Conservation (phyloP, 2,329 filamentous ascomycete genomes). For the Xylaria sp. region DNA sequence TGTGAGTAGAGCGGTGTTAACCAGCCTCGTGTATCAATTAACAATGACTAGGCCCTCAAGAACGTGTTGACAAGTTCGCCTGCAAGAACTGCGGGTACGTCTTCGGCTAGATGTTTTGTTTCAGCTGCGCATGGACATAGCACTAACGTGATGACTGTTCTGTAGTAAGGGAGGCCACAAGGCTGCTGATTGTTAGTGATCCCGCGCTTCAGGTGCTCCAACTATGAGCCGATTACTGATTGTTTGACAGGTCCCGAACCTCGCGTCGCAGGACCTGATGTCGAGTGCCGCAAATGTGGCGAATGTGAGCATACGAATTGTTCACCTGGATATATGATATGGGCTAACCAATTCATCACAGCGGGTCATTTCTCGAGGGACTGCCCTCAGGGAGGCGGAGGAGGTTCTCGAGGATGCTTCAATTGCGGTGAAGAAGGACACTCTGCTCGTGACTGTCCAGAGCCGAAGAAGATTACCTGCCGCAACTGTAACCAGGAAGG, state of each 20-base stretch:
- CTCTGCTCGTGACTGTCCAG: constrained; percentile 56
- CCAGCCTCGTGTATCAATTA: constrained; percentile 18
- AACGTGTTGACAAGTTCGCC: constrained; percentile 66
- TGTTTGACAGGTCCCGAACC: constrained; percentile 53
- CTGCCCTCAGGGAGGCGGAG: constrained; percentile 65
- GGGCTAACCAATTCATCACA: constrained; percentile 40
- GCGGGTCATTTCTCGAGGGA: constrained; percentile 67
- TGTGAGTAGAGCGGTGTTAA: constrained; percentile 55
- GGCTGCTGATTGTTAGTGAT: constrained; percentile 53
- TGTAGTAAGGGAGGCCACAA: constrained; percentile 56
- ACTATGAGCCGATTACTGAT: constrained; percentile 23
- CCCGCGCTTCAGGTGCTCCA: constrained; percentile 16
- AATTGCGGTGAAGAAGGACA: constrained; percentile 71
- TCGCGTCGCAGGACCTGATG: constrained; percentile 61
- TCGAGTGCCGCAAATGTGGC: constrained; percentile 70
- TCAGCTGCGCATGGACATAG: neutral
- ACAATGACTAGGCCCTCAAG: constrained; percentile 54
- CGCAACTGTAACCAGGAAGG: constrained; percentile 65
- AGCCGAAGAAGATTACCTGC: constrained; percentile 58
- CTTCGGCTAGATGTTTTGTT: neutral
- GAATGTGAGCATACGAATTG: constrained; percentile 54
- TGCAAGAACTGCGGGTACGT: constrained; percentile 70
- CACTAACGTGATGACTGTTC: constrained; percentile 15
- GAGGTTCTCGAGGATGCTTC: constrained; percentile 57
- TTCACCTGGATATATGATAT: neutral